These are phyloP conservation scores for Durusdinium trenchii DNA, from an alignment of 73 alveolate genomes.

Conservation along the genomic window DNA sequence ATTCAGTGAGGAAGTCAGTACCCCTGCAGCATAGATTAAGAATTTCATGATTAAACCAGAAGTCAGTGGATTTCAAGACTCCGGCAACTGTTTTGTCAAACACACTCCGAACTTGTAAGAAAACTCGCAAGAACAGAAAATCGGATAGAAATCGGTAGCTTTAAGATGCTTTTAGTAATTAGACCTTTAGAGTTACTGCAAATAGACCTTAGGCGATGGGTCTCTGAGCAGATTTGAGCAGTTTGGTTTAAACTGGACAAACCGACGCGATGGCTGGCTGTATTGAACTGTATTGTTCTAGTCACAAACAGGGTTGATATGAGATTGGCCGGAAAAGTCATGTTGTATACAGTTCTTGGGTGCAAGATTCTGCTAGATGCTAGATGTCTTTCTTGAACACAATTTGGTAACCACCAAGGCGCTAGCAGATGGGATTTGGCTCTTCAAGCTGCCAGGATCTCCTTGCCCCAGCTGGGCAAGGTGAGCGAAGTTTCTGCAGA, in stretches of 20 bases:
- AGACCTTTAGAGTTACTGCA: too few relatives aligned
- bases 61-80: too few relatives aligned
- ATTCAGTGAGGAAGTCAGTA: too few relatives aligned
- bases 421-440: conserved; percentile 84
- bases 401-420: neutral
- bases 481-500: neutral
- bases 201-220: too few relatives aligned
- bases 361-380: neutral
- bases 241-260: neutral
- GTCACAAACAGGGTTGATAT: too few relatives aligned
- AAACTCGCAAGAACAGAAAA: too few relatives aligned
- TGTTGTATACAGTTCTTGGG: neutral
- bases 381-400: neutral
- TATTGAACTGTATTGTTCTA: neutral
- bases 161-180: too few relatives aligned
- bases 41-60: too few relatives aligned
- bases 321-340: neutral
- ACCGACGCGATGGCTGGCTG: neutral
- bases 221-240: neutral
- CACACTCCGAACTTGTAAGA: too few relatives aligned
- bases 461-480: conserved; percentile 73
- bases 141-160: too few relatives aligned
- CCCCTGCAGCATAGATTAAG: too few relatives aligned
- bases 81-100: too few relatives aligned
- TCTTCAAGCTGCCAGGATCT: conserved; percentile 68